Evolutionary conservation across 1,284 basidiomycete species (phyloP).

Genomic region (Mycosarcoma mackinlayi): DNA sequence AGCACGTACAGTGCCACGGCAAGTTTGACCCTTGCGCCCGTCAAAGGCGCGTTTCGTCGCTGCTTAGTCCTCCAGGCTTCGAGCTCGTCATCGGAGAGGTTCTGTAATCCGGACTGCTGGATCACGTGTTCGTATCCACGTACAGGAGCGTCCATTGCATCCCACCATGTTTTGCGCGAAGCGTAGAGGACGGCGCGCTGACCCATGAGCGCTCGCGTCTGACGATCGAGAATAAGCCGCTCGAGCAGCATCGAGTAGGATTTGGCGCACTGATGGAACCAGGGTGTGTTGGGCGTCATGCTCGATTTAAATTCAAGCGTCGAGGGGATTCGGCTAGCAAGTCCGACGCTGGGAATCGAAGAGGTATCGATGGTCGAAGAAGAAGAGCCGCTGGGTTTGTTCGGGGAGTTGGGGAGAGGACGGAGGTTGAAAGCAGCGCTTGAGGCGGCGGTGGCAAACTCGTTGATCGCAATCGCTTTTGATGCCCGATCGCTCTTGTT

Average conservation of each 20-base stretch:
- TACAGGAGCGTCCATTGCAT: slow-evolving; percentile 73
- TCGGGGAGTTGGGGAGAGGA: slow-evolving; percentile 2
- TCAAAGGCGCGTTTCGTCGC: slow-evolving; percentile 53
- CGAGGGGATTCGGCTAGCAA: slow-evolving; percentile 47
- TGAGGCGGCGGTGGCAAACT: slow-evolving; percentile 38
- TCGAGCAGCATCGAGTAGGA: slow-evolving; percentile 71
- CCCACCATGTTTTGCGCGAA: slow-evolving; percentile 72
- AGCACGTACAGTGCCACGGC: slow-evolving; percentile 52
- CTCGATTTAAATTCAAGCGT: slow-evolving; percentile 64
- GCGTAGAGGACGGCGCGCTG: slow-evolving; percentile 69
- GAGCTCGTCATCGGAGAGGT: slow-evolving; percentile 61
- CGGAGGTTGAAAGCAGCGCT: slow-evolving; percentile 18
- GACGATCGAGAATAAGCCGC: slow-evolving; percentile 66
- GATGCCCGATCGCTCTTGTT: not conserved
- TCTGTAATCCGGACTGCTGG: slow-evolving; percentile 33
- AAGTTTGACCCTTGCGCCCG: slow-evolving; percentile 53
- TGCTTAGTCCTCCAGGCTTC: slow-evolving; percentile 59
- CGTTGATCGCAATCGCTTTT: slow-evolving; percentile 24
- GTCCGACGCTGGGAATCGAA: slow-evolving; percentile 29
- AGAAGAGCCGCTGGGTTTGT: not conserved
- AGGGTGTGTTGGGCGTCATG: slow-evolving; percentile 62
- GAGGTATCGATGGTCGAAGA: not conserved
- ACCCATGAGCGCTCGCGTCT: slow-evolving; percentile 70
- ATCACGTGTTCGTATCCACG: slow-evolving; percentile 71
- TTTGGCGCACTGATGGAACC: slow-evolving; percentile 68